Percentiles rank a stretch among this genome's conserved stretches.
Evolutionary conservation across 257 asterid genomes (phyloP).

Genomic region (Craterostigma plantagineum): DNA sequence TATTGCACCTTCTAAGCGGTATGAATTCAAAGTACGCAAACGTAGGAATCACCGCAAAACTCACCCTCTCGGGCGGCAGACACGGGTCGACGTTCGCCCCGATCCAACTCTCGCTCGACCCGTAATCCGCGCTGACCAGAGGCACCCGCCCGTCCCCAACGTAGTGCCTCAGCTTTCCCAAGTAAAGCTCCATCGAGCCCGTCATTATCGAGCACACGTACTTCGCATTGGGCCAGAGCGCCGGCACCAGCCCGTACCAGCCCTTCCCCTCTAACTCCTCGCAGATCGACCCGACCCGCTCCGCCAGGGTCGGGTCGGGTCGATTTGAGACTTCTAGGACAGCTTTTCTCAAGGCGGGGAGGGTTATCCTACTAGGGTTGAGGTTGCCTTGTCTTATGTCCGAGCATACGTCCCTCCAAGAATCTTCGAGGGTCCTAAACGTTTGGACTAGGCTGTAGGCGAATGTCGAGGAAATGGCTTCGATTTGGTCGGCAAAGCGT

Average conservation of each 20-base stretch:
- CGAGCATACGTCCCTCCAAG: constrained; percentile 38
- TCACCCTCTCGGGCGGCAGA: constrained; percentile 48
- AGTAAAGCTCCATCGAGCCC: constrained; percentile 66
- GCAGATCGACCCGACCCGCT: constrained; percentile 20
- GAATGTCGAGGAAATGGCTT: constrained; percentile 57
- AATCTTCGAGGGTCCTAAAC: constrained; percentile 36
- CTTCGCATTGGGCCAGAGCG: constrained; percentile 63
- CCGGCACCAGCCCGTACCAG: constrained; percentile 37
- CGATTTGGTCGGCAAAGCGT: constrained; percentile 27
- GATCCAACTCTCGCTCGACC: constrained; percentile 80
- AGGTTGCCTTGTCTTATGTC: constrained; percentile 35
- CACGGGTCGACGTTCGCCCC: constrained; percentile 54
- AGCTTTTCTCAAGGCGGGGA: constrained; percentile 15
- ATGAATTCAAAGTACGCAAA: constrained; percentile 71
- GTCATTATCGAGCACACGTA: constrained; percentile 68
- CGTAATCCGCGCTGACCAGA: constrained; percentile 74
- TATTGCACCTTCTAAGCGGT: constrained; percentile 38
- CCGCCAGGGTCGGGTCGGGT: constrained; percentile 33
- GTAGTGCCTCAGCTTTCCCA: constrained; percentile 43
- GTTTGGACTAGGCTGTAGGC: constrained; percentile 61
- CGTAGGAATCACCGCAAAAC: constrained; percentile 43
- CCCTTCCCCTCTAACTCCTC: constrained; percentile 23
- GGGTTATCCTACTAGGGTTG: constrained; percentile 25
- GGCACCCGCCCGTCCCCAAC: constrained; percentile 36
- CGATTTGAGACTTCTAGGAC: constrained; percentile 19